Base-by-base conservation (phyloP, 2,329 filamentous ascomycete species). In the Blastomyces parvus region DNA sequence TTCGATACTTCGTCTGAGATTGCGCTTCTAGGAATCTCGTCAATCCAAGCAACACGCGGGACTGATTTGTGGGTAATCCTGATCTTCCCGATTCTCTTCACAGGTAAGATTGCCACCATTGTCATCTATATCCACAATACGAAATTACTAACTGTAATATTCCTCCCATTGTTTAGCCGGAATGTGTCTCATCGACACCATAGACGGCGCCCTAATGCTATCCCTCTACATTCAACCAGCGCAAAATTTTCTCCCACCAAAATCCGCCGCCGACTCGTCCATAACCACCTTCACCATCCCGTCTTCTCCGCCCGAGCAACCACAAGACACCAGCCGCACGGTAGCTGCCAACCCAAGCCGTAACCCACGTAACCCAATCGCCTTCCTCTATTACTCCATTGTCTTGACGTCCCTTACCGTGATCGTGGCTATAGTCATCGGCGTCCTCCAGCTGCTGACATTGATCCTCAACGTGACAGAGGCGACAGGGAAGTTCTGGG, bases 1-100 rank as follows among this genome's bases (percentile, higher is more conserved):
- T 97, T 99, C 73, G 94, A 97, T 73, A 97, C 94, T 0, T 95
- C 89, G 50, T 96, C 90, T 8, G 93, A 99, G 74, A 90, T 97
- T 70, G 93, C 94, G 0, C 82, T 99, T 8, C 77, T 99, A 0
- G 94, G 93, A 0, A 96, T 97, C 66, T 89, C 90, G 0, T 91
- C 89, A 38, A 86, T 99, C 1, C 89, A 97, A 70, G 92, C 89
- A 0, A 86, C 91, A 0, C 83, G 88, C 65, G 93, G 93, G 1
- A 97, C 91, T 0, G 90, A 87, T 40, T 88, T 97, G 64, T 99
- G 94, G 94, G 79, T 97, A 17, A 97, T 97, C 65, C 75, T 97
- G 40, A 88, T 99, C 60, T 96, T 97, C 64, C 94, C 94, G 0
- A 75, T 93, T 0, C 79, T 97, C 0, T 97, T 97, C 71, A 97